Conservation (phyloP, 345 rosid species). For the Lepidium sativum region DNA sequence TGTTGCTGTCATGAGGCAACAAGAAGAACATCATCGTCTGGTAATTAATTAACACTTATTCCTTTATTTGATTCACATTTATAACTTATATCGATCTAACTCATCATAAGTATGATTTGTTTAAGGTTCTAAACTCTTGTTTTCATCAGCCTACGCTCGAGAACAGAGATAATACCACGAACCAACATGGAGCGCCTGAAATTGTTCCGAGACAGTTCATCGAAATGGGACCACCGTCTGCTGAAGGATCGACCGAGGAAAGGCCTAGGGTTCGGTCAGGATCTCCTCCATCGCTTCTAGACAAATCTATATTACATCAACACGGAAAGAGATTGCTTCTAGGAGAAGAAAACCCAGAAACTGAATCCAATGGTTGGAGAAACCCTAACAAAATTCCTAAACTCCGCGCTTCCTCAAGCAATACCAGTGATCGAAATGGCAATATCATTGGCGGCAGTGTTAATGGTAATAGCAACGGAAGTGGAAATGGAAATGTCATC, state of each 20-base stretch:
- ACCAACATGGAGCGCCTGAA: slow-evolving; percentile 4
- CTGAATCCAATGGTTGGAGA: slow-evolving; percentile 54
- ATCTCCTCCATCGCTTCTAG: slow-evolving; percentile 28
- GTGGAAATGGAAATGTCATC: slow-evolving; percentile 18
- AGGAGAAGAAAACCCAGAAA: slow-evolving; percentile 60
- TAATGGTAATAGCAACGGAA: neutral
- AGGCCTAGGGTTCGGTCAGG: slow-evolving; percentile 41
- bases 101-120: neutral
- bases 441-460: neutral
- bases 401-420: slow-evolving; percentile 17
- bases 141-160: slow-evolving; percentile 12
- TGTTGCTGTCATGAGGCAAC: slow-evolving; percentile 53
- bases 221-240: slow-evolving; percentile 47
- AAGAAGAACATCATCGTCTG: slow-evolving; percentile 24
- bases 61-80: neutral
- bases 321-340: slow-evolving; percentile 33
- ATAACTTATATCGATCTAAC: neutral
- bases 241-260: slow-evolving; percentile 67
- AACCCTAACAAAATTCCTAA: slow-evolving; percentile 53
- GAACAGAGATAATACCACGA: slow-evolving; percentile 6
- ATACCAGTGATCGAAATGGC: neutral
- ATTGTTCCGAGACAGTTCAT: slow-evolving; percentile 59
- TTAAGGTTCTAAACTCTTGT: neutral
- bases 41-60: slow-evolving; percentile 2
- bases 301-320: slow-evolving; percentile 13